phyloP scores from a whole-genome alignment of 1,139 yeast species.

The Saccharomyces hybrid region DNA sequence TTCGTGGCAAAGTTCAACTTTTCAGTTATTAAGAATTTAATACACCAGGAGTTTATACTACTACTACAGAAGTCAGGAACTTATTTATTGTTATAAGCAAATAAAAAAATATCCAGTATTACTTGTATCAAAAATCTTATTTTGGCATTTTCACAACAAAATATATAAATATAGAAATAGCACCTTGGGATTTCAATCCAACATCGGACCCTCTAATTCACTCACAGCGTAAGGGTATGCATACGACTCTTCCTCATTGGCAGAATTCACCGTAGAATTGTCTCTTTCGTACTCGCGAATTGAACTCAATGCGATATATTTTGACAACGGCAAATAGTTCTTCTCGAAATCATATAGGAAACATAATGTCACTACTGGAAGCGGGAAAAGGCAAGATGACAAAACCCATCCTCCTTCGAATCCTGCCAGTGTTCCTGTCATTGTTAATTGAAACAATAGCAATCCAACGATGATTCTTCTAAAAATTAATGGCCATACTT shows the following conservation, averaged over 20 bases:
- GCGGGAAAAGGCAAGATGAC: slow-evolving; percentile 64
- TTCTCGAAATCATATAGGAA: slow-evolving; percentile 77
- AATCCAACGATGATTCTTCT: slow-evolving; percentile 66
- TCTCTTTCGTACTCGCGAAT: slow-evolving; percentile 36
- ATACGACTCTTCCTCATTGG: slow-evolving; percentile 50
- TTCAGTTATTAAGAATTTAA: background rate
- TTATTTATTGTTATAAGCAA: background rate
- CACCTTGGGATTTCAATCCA: slow-evolving; percentile 6
- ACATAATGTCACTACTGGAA: slow-evolving; percentile 60
- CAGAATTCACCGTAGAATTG: slow-evolving; percentile 33
- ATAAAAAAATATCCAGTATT: background rate
- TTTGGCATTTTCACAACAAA: background rate
- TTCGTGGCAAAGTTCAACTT: slow-evolving; percentile 1
- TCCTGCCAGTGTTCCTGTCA: slow-evolving; percentile 82
- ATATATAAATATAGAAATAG: background rate
- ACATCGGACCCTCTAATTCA: slow-evolving; percentile 64
- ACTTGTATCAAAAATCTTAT: background rate
- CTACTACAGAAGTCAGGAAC: slow-evolving; percentile 1
- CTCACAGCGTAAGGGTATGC: slow-evolving; percentile 67
- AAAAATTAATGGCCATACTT: slow-evolving; percentile 77
- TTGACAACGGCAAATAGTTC: slow-evolving; percentile 69
- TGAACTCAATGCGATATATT: slow-evolving; percentile 77
- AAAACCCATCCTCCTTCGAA: slow-evolving; percentile 68
- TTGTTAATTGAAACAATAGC: slow-evolving; percentile 72
- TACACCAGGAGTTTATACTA: slow-evolving; percentile 7